Evolutionary conservation across 2,329 filamentous ascomycete species (phyloP), one percentile per base, ranked within the genome.

Genomic region (Penicillium sp.): DNA sequence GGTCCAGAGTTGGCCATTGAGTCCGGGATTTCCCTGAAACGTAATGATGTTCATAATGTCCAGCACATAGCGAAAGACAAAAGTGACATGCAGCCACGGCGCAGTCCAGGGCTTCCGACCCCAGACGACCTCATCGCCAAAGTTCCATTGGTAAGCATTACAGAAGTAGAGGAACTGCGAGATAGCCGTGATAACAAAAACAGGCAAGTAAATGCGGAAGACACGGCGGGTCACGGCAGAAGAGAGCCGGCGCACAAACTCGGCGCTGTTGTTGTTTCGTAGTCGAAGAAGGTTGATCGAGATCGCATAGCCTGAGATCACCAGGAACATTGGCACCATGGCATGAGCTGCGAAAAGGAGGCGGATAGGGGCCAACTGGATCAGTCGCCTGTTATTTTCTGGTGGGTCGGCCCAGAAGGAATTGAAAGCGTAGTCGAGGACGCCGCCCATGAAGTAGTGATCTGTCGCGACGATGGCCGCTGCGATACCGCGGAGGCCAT

Each of bases 231-330:
- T 64, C 7, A 61, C 55, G 6, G 59, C 48, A 4, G 57, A 58
- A 10, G 52, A 45, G 7, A 55, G 15, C 25, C 50, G 53, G n/a
- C 41, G 49, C 13, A 55, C 32, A 24, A 53, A 55, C 20, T 50
- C 32, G 7, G 32, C 10, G 20, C 6, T 27, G n/a, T 48, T 37
- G 35, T 40, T 47, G 12, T 54, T 39, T 10, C 59, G 54, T 12
- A 79, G 64, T 8, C 64, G 66, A 45, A 81, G 53, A 0, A 78
- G 72, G 55, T 78, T 78, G n/a, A 74, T 63, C 2, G 78, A 75
- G 8, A 82, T 67, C 5, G 79, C 79, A 53, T 81, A 82, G 52
- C 80, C 80, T 0, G 80, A 82, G 46, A 82, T 76, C 59, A 82
- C 74, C 62, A 80, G 81, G 60, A 82, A 82, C 9, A 72, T 71